A percentile compares a stretch with the other conserved stretches of the same genome.
Conservation (phyloP, 2,329 filamentous ascomycete genomes). For the Botryosphaeria dothidea region DNA sequence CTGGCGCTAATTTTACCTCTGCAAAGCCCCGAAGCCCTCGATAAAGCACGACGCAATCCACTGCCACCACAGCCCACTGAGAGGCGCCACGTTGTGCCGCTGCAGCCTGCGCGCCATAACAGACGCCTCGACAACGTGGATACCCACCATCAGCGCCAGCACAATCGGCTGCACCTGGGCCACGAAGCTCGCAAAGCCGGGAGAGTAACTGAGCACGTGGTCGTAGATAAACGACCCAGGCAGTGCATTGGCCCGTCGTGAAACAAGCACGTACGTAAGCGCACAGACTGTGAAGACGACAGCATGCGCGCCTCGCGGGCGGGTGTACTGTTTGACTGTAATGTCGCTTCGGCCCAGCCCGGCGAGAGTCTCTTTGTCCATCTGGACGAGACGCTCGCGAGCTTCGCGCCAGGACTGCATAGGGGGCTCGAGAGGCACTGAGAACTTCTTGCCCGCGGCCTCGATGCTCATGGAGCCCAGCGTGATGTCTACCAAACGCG, state of each 20-base stretch:
- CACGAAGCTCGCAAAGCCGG: conserved; percentile 60
- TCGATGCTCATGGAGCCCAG: conserved; percentile 63
- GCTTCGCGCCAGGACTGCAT: conserved; percentile 69
- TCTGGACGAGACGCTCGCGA: conserved; percentile 69
- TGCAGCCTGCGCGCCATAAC: conserved; percentile 49
- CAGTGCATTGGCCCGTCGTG: conserved; percentile 32
- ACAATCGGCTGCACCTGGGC: conserved; percentile 61
- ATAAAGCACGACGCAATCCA: conserved; percentile 56
- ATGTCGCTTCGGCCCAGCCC: conserved; percentile 63
- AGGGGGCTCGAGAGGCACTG: conserved; percentile 68
- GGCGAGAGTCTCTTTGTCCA: conserved; percentile 63
- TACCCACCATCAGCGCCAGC: conserved; percentile 58
- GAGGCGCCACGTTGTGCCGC: conserved; percentile 53
- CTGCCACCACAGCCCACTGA: conserved; percentile 52
- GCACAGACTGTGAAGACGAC: conserved; percentile 53
- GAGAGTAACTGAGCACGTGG: conserved; percentile 50
- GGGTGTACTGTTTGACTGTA: conserved; percentile 54
- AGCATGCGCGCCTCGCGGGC: conserved; percentile 52
- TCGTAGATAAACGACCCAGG: conserved; percentile 37
- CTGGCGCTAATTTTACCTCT: conserved; percentile 33
- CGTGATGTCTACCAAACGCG: conserved; percentile 66
- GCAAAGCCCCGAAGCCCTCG: conserved; percentile 53
- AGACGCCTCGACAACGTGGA: conserved; percentile 67
- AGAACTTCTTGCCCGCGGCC: conserved; percentile 51
- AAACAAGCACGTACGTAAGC: conserved; percentile 32